These are phyloP conservation scores for Lipomyces orientalis DNA, from an alignment of 805 yeast species.

Conservation along the genomic window DNA sequence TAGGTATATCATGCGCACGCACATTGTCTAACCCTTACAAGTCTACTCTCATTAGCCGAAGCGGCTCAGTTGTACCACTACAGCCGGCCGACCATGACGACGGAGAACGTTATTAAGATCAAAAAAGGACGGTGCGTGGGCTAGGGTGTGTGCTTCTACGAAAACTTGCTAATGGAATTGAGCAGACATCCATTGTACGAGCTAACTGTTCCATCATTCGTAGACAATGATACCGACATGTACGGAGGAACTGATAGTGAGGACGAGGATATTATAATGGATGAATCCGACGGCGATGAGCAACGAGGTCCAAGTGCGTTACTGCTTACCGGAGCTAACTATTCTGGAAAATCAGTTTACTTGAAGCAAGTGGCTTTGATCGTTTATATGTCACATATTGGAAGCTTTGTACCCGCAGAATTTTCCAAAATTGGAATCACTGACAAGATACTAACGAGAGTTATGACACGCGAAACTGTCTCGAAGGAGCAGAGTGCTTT, in stretches of 20 bases:
- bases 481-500: constrained; percentile 55
- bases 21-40: background rate
- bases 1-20: background rate
- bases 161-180: background rate
- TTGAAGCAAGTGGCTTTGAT: constrained; percentile 56
- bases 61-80: constrained; percentile 44
- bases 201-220: constrained; percentile 47
- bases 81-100: constrained; percentile 46
- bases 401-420: constrained; percentile 60
- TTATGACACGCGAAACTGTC: constrained; percentile 51
- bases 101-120: constrained; percentile 44
- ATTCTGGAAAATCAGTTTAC: constrained; percentile 60
- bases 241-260: constrained; percentile 38
- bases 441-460: constrained; percentile 56
- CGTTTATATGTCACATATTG: constrained; percentile 58
- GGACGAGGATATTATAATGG: background rate
- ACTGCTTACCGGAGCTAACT: constrained; percentile 58
- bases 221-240: constrained; percentile 52
- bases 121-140: constrained; percentile 45
- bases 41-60: constrained; percentile 47
- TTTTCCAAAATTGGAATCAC: constrained; percentile 55
- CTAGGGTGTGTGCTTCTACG: background rate
- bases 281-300: constrained; percentile 39
- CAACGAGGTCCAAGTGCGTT: constrained; percentile 39
- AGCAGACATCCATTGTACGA: constrained; percentile 56